phyloP scores from a whole-genome alignment of 345 rosid species.

The Limnanthes douglasii region DNA sequence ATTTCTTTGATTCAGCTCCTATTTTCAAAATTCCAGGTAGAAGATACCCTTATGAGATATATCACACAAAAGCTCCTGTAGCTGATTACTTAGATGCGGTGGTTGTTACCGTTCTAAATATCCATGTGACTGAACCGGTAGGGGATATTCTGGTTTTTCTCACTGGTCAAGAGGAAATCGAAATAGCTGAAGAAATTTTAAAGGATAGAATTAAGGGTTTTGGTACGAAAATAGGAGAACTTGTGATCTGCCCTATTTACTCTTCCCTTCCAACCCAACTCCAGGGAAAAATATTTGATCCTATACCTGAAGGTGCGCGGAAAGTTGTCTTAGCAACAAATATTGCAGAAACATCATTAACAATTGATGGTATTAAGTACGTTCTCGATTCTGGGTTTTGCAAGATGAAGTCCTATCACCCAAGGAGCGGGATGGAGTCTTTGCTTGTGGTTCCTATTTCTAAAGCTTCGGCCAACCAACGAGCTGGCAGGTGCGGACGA shows the following conservation, averaged over 20 bases:
- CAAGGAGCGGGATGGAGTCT: constrained; percentile 92
- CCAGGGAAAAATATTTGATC: constrained; percentile 87
- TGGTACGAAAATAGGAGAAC: constrained; percentile 71
- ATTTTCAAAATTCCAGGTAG: constrained; percentile 89
- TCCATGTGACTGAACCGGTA: constrained; percentile 48
- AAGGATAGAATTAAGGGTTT: constrained; percentile 54
- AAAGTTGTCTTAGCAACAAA: constrained; percentile 93
- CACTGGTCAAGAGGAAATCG: constrained; percentile 98
- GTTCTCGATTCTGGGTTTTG: constrained; percentile 85
- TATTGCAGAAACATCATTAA: constrained; percentile 89
- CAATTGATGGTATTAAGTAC: constrained; percentile 79
- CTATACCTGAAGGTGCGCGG: constrained; percentile 79
- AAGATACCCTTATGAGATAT: constrained; percentile 77
- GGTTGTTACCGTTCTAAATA: constrained; percentile 67
- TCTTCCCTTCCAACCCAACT: constrained; percentile 85
- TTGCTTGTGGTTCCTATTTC: constrained; percentile 75
- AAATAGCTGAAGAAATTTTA: constrained; percentile 67
- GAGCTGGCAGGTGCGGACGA: constrained; percentile 92
- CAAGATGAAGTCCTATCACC: constrained; percentile 83
- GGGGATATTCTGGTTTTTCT: constrained; percentile 84
- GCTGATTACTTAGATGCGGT: constrained; percentile 82
- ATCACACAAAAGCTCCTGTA: constrained; percentile 58
- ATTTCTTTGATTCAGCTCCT: constrained; percentile 76
- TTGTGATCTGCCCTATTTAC: constrained; percentile 84
- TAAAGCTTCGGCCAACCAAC: constrained; percentile 91